phyloP scores from a whole-genome alignment of 306 rosid species.

The Trifolium subterraneum region DNA sequence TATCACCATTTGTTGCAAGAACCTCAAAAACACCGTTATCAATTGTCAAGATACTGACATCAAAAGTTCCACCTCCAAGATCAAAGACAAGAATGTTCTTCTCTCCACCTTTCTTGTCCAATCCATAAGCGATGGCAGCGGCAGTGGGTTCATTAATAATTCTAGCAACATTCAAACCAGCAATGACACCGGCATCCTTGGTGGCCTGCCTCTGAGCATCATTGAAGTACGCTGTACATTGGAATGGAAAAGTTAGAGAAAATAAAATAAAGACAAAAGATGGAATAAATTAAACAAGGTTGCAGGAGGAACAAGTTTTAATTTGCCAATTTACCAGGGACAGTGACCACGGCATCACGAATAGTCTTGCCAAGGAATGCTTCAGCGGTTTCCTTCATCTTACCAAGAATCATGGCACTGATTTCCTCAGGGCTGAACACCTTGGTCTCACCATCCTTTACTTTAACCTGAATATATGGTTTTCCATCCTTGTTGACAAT shows the following conservation, averaged over 20 bases:
- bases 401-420: constrained; percentile 84
- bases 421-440: constrained; percentile 98
- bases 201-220: constrained; percentile 99
- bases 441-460: constrained; percentile 93
- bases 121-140: constrained; percentile 95
- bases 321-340: constrained; percentile 68
- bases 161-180: constrained; percentile 96
- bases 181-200: constrained; percentile 96
- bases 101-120: constrained; percentile 99
- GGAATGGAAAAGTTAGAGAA: constrained; percentile 13
- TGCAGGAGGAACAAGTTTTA: not conserved
- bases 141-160: constrained; percentile 98
- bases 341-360: constrained; percentile 89
- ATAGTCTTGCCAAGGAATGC: constrained; percentile 96
- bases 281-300: not conserved
- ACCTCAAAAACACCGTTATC: constrained; percentile 98
- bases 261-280: not conserved
- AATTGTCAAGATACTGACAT: constrained; percentile 98
- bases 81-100: constrained; percentile 98
- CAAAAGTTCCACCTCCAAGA: constrained; percentile 98
- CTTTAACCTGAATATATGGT: constrained; percentile 84
- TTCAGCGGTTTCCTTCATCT: constrained; percentile 99
- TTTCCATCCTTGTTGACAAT: constrained; percentile 98
- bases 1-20: constrained; percentile 94
- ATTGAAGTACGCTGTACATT: constrained; percentile 84